Evolutionary conservation across 768 basidiomycete species (phyloP).

Genomic region (Pleurotus tuber-regium): DNA sequence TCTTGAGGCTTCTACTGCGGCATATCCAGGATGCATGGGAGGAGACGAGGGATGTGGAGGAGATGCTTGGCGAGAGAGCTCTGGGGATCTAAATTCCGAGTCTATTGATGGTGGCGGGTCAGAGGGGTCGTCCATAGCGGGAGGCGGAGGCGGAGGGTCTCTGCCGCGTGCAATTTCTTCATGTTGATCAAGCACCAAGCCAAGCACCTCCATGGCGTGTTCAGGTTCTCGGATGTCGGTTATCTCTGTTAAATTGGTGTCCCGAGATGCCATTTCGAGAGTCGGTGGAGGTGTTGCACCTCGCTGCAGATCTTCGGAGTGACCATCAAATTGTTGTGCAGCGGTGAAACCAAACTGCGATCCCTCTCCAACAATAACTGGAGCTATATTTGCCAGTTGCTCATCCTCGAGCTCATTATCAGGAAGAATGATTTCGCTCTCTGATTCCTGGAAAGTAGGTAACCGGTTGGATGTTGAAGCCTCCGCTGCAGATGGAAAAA

Average conservation of each 20-base stretch:
- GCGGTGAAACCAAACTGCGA: slow-evolving; percentile 68
- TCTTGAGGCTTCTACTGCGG: slow-evolving; percentile 26
- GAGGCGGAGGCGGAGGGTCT: slow-evolving; percentile 72
- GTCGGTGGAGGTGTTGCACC: slow-evolving; percentile 72
- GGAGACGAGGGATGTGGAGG: slow-evolving; percentile 33
- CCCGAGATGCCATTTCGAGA: slow-evolving; percentile 69
- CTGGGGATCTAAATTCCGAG: slow-evolving; percentile 66
- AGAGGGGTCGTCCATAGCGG: slow-evolving; percentile 81
- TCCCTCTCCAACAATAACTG: slow-evolving; percentile 70
- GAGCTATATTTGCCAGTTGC: slow-evolving; percentile 27
- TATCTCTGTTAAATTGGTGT: slow-evolving; percentile 68
- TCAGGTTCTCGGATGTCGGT: slow-evolving; percentile 55
- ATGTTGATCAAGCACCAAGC: slow-evolving; percentile 53
- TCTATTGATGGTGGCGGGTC: slow-evolving; percentile 90
- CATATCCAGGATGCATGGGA: slow-evolving; percentile 23
- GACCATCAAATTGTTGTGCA: slow-evolving; percentile 79
- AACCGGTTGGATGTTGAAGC: slow-evolving; percentile 58
- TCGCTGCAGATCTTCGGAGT: slow-evolving; percentile 64
- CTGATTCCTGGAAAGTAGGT: slow-evolving; percentile 80
- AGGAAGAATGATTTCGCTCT: slow-evolving; percentile 70
- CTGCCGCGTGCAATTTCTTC: slow-evolving; percentile 35
- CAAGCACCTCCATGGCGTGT: slow-evolving; percentile 54
- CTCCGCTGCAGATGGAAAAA: slow-evolving; percentile 52
- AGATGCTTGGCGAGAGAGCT: slow-evolving; percentile 29
- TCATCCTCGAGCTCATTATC: slow-evolving; percentile 31